Conservation (phyloP, 176 grass and related monocot genomes). For the Areca catechu region DNA sequence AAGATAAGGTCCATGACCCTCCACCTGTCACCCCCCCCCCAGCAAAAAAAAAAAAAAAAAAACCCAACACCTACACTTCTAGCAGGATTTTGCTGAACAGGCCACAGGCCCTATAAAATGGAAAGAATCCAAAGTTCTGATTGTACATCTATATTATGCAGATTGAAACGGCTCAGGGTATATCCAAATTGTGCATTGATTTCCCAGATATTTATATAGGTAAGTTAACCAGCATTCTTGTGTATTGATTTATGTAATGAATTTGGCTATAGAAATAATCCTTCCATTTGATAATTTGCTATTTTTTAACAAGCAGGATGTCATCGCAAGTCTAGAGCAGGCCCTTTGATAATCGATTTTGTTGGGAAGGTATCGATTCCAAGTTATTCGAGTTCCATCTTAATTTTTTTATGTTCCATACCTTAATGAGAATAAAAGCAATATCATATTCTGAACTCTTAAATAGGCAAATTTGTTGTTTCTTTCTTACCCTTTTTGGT, state of each 20-base stretch:
- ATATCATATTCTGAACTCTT: background rate
- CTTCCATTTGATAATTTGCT: slow-evolving; percentile 13
- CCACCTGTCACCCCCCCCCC: too few species aligned
- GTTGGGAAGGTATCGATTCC: slow-evolving; percentile 59
- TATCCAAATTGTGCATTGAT: slow-evolving; percentile 67
- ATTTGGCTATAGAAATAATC: background rate
- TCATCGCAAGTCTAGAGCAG: slow-evolving; percentile 49
- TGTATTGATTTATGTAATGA: background rate
- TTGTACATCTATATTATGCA: slow-evolving; percentile 25
- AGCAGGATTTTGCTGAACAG: too few species aligned
- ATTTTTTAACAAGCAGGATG: slow-evolving; percentile 45
- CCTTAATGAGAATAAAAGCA: background rate
- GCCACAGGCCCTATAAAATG: background rate
- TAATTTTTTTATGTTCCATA: background rate
- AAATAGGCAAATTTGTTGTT: background rate
- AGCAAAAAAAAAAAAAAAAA: too few species aligned
- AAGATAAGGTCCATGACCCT: too few species aligned
- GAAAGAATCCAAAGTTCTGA: slow-evolving; percentile 1
- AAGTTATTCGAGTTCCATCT: background rate
- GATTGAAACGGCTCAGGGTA: slow-evolving; percentile 55
- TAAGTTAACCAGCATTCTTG: slow-evolving; percentile 15
- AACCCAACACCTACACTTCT: too few species aligned
- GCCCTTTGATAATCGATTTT: slow-evolving; percentile 58
- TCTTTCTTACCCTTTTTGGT: background rate
- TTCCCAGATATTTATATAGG: slow-evolving; percentile 94